Conservation (phyloP, 192 early-diverging fungal genomes). For the Rhizoclosmatium globosum region DNA sequence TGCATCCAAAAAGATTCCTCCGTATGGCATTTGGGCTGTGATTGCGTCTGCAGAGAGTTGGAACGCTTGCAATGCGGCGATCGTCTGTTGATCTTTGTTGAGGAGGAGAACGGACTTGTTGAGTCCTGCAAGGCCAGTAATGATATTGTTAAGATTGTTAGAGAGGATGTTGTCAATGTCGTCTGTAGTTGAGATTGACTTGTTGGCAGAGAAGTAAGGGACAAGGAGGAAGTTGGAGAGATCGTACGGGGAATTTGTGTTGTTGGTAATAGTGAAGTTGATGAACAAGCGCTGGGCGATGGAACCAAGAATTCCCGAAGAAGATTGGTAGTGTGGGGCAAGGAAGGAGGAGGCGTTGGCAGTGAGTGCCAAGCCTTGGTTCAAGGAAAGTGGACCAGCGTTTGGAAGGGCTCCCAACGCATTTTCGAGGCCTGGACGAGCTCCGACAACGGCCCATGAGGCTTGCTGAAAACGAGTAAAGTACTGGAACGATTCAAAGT, state of each 20-base stretch:
- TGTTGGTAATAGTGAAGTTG: constrained; percentile 25
- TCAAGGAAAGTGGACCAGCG: background rate
- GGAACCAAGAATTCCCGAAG: constrained; percentile 46
- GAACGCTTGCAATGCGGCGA: constrained; percentile 32
- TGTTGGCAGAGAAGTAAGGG: constrained; percentile 47
- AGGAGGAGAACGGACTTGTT: constrained; percentile 42
- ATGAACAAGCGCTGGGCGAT: constrained; percentile 47
- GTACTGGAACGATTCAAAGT: constrained; percentile 9
- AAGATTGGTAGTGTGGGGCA: background rate
- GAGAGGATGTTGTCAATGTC: constrained; percentile 42
- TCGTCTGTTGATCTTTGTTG: background rate
- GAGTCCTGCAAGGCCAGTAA: constrained; percentile 41
- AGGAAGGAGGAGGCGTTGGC: background rate
- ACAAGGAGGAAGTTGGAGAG: constrained; percentile 40
- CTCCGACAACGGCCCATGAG: constrained; percentile 16
- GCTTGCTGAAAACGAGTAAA: constrained; percentile 17
- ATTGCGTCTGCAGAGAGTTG: constrained; percentile 30
- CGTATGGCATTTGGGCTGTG: constrained; percentile 62
- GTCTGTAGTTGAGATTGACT: background rate
- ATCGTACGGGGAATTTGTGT: constrained; percentile 11
- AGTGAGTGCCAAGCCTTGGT: background rate
- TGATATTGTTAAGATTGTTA: constrained; percentile 36
- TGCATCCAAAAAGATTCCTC: constrained; percentile 57
- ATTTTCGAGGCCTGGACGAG: background rate
- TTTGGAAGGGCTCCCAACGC: constrained; percentile 3